A percentile compares a stretch with the other conserved stretches of the same genome.
These are phyloP conservation scores for Quercus lobata DNA, from an alignment of 331 rosid genomes.

Conservation along the genomic window DNA sequence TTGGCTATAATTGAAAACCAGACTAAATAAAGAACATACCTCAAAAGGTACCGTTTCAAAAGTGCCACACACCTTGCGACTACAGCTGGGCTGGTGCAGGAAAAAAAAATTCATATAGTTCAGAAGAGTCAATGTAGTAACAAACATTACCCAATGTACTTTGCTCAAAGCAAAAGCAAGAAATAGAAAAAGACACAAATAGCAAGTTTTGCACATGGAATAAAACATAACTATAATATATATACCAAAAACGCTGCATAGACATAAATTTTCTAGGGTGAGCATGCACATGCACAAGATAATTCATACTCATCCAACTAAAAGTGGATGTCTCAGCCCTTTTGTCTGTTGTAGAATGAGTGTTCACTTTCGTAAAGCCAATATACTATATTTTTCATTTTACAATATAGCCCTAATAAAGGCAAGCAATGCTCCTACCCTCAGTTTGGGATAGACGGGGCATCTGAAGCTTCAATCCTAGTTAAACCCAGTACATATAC, in stretches of 20 bases:
- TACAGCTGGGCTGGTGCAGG: conserved; percentile 86
- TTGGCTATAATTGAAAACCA: conserved; percentile 10
- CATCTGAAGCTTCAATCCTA: background rate
- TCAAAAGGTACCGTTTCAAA: conserved; percentile 83
- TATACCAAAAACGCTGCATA: background rate
- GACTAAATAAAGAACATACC: conserved; percentile 48
- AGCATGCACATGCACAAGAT: background rate
- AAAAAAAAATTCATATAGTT: conserved; percentile 33
- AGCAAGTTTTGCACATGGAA: background rate
- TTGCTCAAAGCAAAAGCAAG: conserved; percentile 14
- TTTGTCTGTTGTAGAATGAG: background rate
- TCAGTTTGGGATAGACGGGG: background rate
- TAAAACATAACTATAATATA: background rate
- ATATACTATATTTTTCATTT: background rate
- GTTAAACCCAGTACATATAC: background rate
- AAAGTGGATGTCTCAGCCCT: background rate
- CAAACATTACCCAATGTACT: background rate
- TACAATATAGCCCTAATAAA: background rate
- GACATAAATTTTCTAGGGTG: background rate
- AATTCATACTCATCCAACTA: background rate
- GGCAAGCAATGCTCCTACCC: background rate
- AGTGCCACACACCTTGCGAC: conserved; percentile 96
- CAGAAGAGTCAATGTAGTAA: background rate
- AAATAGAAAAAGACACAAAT: background rate
- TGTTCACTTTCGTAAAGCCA: background rate